phyloP scores from a whole-genome alignment of 345 rosid genomes.

The Acer saccharum region DNA sequence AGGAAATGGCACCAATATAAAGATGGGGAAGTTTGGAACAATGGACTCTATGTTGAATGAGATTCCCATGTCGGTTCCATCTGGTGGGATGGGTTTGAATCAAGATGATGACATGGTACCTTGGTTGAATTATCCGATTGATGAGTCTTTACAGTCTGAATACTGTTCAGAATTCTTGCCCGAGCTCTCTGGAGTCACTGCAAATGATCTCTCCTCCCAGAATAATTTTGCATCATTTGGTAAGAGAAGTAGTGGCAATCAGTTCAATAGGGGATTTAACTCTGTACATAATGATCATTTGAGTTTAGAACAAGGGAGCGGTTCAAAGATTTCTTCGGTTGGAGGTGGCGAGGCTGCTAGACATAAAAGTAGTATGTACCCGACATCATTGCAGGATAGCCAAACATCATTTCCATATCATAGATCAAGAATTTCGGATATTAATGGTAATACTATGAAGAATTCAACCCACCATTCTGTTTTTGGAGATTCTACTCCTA shows the following conservation, averaged over 20 bases:
- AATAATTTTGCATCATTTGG: constrained; percentile 41
- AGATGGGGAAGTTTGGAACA: constrained; percentile 33
- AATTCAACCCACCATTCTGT: constrained; percentile 21
- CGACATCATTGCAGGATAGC: constrained; percentile 35
- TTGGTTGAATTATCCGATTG: constrained; percentile 64
- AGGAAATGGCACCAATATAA: constrained; percentile 32
- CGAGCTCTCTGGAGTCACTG: constrained; percentile 61
- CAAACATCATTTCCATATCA: constrained; percentile 40
- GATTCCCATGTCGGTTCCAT: constrained; percentile 46
- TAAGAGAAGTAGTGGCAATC: constrained; percentile 33
- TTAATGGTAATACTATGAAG: constrained; percentile 26
- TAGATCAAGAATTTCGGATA: constrained; percentile 43
- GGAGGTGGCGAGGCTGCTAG: constrained; percentile 22
- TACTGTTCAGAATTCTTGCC: constrained; percentile 60
- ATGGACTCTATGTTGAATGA: constrained; percentile 44
- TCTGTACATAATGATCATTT: constrained; percentile 23
- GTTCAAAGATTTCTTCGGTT: constrained; percentile 26
- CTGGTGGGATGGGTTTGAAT: constrained; percentile 49
- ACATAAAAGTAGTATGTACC: constrained; percentile 29
- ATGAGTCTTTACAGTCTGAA: constrained; percentile 42
- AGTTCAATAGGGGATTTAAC: constrained; percentile 28
- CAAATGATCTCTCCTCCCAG: constrained; percentile 41
- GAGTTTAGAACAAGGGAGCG: constrained; percentile 29
- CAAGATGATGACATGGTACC: constrained; percentile 71
- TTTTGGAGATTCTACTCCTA: constrained; percentile 26